phyloP scores from a whole-genome alignment of 768 basidiomycete genomes.

The Pleurotus salmoneostramineus region DNA sequence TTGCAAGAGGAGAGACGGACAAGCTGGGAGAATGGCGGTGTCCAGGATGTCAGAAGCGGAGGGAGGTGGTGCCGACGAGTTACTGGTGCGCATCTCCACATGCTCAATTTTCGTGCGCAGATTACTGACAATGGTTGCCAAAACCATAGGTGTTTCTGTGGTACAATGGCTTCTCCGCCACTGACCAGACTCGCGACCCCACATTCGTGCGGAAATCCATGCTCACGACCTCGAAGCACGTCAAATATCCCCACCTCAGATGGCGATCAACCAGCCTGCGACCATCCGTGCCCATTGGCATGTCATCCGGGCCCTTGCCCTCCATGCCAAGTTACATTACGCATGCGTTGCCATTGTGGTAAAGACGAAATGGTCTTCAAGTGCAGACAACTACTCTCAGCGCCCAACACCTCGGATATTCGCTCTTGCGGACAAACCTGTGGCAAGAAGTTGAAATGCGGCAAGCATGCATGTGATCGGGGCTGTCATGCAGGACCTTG shows the following conservation, averaged over 20 bases:
- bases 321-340: constrained; percentile 80
- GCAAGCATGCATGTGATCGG: constrained; percentile 64
- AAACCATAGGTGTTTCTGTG: constrained; percentile 75
- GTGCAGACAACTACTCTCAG: constrained; percentile 49
- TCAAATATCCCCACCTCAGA: not conserved
- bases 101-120: not conserved
- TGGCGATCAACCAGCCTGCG: constrained; percentile 44
- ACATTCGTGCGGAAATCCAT: constrained; percentile 73
- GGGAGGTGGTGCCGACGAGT: constrained; percentile 58
- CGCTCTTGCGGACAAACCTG: constrained; percentile 44
- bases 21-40: constrained; percentile 84
- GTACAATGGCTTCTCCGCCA: constrained; percentile 67
- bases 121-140: not conserved
- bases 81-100: constrained; percentile 48
- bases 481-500: constrained; percentile 81
- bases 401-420: constrained; percentile 21
- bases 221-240: constrained; percentile 49
- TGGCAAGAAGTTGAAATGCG: constrained; percentile 53
- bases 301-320: constrained; percentile 98
- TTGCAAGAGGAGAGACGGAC: constrained; percentile 57
- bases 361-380: constrained; percentile 38
- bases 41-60: constrained; percentile 85
- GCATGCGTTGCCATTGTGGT: constrained; percentile 77
- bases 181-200: constrained; percentile 66
- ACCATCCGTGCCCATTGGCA: constrained; percentile 76